phyloP scores from a whole-genome alignment of 164 flowering plant genomes.

The Tetrastigma voinierianum region DNA sequence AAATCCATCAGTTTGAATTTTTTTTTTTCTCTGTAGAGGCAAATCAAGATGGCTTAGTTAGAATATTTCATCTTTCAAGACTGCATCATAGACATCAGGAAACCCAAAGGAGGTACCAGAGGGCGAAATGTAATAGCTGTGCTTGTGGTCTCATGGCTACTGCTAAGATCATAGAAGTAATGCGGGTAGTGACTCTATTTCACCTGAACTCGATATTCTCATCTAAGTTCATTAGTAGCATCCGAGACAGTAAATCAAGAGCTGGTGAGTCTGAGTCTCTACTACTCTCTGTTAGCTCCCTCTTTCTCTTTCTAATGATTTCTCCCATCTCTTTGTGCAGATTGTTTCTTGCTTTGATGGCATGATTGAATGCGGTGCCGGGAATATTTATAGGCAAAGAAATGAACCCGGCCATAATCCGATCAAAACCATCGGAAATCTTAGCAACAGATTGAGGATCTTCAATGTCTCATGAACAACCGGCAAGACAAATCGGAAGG shows the following conservation, averaged over 20 bases:
- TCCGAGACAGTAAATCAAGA: background rate
- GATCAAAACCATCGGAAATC: background rate
- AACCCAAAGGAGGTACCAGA: conserved; percentile 5
- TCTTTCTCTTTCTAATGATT: too few species aligned
- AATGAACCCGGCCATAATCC: background rate
- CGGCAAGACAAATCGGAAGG: conserved; percentile 29
- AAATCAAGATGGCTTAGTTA: too few species aligned
- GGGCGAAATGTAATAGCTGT: conserved; percentile 1
- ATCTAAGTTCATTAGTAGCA: background rate
- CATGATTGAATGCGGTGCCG: too few species aligned
- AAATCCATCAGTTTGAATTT: too few species aligned
- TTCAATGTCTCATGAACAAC: conserved; percentile 14
- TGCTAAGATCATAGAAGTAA: background rate
- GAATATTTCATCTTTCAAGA: too few species aligned
- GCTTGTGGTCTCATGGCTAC: conserved; percentile 3
- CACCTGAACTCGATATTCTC: background rate
- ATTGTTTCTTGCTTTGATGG: too few species aligned
- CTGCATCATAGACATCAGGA: too few species aligned
- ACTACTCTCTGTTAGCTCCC: background rate
- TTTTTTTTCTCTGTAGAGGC: too few species aligned
- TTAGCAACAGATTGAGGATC: conserved; percentile 3
- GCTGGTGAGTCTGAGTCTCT: background rate
- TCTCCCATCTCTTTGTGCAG: too few species aligned
- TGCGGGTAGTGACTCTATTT: conserved; percentile 7
- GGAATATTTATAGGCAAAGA: too few species aligned